These are phyloP conservation scores for Wickerhamomyces ciferrii DNA, from an alignment of 805 yeast genomes.

Conservation along the genomic window DNA sequence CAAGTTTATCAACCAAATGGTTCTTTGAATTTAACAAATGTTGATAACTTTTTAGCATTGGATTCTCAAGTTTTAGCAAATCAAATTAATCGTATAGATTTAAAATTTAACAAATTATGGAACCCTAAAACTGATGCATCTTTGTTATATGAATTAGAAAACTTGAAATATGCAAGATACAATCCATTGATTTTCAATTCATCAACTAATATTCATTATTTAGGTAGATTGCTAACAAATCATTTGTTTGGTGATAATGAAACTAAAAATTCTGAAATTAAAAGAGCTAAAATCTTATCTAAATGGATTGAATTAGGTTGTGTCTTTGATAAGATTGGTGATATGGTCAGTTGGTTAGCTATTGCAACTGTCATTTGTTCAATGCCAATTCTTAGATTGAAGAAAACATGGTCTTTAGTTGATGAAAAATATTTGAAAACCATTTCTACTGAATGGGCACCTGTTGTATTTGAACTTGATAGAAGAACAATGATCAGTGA, in stretches of 20 bases:
- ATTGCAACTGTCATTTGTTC: slow-evolving; percentile 81
- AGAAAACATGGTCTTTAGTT: slow-evolving; percentile 70
- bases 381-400: slow-evolving; percentile 70
- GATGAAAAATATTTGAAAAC: slow-evolving; percentile 52
- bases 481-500: slow-evolving; percentile 61
- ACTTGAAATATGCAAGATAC: slow-evolving; percentile 32
- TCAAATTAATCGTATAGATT: slow-evolving; percentile 63
- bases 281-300: slow-evolving; percentile 61
- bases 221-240: slow-evolving; percentile 62
- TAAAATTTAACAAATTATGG: slow-evolving; percentile 65
- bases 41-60: slow-evolving; percentile 47
- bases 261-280: slow-evolving; percentile 26
- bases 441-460: slow-evolving; percentile 83
- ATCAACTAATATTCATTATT: slow-evolving; percentile 61
- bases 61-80: slow-evolving; percentile 51
- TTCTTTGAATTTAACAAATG: slow-evolving; percentile 22
- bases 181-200: slow-evolving; percentile 80
- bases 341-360: slow-evolving; percentile 93
- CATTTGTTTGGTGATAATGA: slow-evolving; percentile 58
- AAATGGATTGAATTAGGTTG: slow-evolving; percentile 88
- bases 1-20: slow-evolving; percentile 14
- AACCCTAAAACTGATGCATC: slow-evolving; percentile 77
- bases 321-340: slow-evolving; percentile 71
- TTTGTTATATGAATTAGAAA: slow-evolving; percentile 47
- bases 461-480: slow-evolving; percentile 84